phyloP scores from a whole-genome alignment of 2,329 filamentous ascomycete genomes.

The Hypocreales sp. region DNA sequence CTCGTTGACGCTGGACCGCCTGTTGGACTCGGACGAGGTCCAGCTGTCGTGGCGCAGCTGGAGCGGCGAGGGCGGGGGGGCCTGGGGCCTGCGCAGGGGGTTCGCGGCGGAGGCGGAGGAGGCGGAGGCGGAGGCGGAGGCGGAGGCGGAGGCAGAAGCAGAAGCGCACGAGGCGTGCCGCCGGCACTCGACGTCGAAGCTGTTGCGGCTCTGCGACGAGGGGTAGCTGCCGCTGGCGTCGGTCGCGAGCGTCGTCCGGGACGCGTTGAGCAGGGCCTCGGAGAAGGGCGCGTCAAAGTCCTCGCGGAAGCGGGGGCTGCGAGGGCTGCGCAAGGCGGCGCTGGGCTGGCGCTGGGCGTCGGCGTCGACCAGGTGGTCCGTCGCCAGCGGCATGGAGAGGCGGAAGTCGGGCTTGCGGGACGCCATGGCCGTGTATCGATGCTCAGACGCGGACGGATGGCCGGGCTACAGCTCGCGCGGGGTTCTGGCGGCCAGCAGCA shows the following conservation, averaged over 20 bases:
- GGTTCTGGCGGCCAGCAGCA: too few species aligned
- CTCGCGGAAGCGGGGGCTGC: slow-evolving; percentile 20
- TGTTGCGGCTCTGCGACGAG: slow-evolving; percentile 10
- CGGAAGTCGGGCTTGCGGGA: slow-evolving; percentile 10
- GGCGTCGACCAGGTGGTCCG: background rate
- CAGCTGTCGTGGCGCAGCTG: slow-evolving; percentile 9
- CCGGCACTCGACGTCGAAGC: slow-evolving; percentile 9
- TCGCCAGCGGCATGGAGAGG: slow-evolving; percentile 4
- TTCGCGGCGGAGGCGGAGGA: background rate
- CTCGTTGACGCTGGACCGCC: slow-evolving; percentile 15
- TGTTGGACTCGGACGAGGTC: slow-evolving; percentile 12
- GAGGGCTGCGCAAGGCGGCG: slow-evolving; percentile 12
- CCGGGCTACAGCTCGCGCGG: too few species aligned
- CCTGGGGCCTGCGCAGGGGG: background rate
- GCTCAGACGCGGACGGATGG: too few species aligned
- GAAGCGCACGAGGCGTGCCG: slow-evolving; percentile 3
- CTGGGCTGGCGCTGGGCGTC: slow-evolving; percentile 8
- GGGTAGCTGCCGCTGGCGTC: slow-evolving; percentile 10
- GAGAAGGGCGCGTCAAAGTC: slow-evolving; percentile 23
- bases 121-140: too few species aligned
- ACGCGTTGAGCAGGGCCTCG: slow-evolving; percentile 16
- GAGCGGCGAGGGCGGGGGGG: background rate
- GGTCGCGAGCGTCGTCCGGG: slow-evolving; percentile 12
- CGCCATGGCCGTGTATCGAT: slow-evolving; percentile 9
- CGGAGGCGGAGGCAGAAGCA: too few species aligned